phyloP scores from a whole-genome alignment of 1,284 basidiomycete species.

The Cerrena zonata region DNA sequence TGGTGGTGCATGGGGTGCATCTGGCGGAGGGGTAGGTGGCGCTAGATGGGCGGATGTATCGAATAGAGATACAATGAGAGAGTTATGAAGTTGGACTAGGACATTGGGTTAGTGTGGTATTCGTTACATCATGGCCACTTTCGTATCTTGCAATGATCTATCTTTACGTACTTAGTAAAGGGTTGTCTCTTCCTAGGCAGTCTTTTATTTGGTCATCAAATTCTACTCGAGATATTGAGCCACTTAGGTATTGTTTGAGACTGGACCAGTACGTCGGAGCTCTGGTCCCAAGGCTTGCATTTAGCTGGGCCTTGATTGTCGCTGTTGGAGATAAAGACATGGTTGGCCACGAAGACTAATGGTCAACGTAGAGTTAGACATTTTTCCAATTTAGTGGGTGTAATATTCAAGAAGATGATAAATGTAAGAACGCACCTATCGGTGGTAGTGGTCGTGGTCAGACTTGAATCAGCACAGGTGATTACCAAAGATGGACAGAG shows the following conservation, averaged over 20 bases:
- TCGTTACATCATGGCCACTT: no score
- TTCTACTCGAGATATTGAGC: conserved; percentile 62
- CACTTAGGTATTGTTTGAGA: conserved; percentile 61
- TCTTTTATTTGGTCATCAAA: conserved; percentile 68
- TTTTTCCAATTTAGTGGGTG: background rate
- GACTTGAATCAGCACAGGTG: no score
- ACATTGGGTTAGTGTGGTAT: conserved; percentile 5
- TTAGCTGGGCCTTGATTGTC: conserved; percentile 66
- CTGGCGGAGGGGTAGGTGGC: conserved; percentile 56
- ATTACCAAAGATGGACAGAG: background rate
- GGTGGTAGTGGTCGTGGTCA: no score
- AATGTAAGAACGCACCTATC: background rate
- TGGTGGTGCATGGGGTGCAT: conserved; percentile 56
- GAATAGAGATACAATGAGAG: conserved; percentile 73
- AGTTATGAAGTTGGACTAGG: conserved; percentile 72
- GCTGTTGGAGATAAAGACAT: conserved; percentile 75
- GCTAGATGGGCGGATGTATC: conserved; percentile 68
- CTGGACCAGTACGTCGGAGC: conserved; percentile 57
- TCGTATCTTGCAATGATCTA: no score
- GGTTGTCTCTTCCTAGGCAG: conserved; percentile 46
- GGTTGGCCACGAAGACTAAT: background rate
- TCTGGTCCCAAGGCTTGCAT: conserved; percentile 53
- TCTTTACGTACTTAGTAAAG: conserved; percentile 49
- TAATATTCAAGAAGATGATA: background rate
- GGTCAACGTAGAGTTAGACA: no score